phyloP scores from a whole-genome alignment of 2,329 filamentous ascomycete species.

The Neonectria ditissima region DNA sequence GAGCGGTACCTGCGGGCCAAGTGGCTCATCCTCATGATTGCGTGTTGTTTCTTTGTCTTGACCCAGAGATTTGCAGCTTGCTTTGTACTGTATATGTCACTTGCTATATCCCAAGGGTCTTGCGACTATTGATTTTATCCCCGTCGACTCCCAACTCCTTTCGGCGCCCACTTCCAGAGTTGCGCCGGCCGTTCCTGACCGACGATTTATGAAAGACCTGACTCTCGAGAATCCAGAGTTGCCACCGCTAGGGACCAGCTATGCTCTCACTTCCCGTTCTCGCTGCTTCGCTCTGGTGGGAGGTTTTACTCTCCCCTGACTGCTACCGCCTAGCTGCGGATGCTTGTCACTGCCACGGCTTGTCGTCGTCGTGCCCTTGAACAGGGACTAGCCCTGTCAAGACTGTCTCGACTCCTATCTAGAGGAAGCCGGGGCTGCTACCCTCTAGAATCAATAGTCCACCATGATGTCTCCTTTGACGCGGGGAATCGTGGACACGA shows the following conservation, averaged over 20 bases:
- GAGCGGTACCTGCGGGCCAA: slow-evolving; percentile 2
- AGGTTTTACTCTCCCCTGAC: slow-evolving; percentile 43
- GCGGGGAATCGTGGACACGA: slow-evolving; percentile 37
- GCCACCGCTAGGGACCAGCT: slow-evolving; percentile 9
- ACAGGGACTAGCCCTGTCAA: slow-evolving; percentile 35
- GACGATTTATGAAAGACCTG: background rate
- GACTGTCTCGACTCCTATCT: slow-evolving; percentile 27
- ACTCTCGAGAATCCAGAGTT: background rate
- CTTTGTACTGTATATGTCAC: slow-evolving; percentile 35
- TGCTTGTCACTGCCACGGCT: slow-evolving; percentile 2
- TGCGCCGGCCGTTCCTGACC: slow-evolving; percentile 6
- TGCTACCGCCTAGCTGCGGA: slow-evolving; percentile 12
- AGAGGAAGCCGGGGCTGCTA: slow-evolving; percentile 27
- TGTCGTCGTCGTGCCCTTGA: slow-evolving; percentile 14
- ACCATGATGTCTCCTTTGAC: slow-evolving; percentile 33
- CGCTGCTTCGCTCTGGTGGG: background rate
- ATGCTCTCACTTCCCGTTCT: slow-evolving; percentile 18
- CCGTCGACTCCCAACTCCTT: slow-evolving; percentile 22
- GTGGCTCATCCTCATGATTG: background rate
- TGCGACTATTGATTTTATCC: slow-evolving; percentile 36
- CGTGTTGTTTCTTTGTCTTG: slow-evolving; percentile 16
- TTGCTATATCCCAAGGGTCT: slow-evolving; percentile 35
- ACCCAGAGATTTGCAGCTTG: slow-evolving; percentile 13
- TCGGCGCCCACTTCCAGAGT: slow-evolving; percentile 4
- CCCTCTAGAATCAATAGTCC: slow-evolving; percentile 29